A percentile compares a stretch with the other conserved stretches of the same genome.
Evolutionary conservation across 306 rosid genomes (phyloP).

Genomic region (Cucumis hystrix): DNA sequence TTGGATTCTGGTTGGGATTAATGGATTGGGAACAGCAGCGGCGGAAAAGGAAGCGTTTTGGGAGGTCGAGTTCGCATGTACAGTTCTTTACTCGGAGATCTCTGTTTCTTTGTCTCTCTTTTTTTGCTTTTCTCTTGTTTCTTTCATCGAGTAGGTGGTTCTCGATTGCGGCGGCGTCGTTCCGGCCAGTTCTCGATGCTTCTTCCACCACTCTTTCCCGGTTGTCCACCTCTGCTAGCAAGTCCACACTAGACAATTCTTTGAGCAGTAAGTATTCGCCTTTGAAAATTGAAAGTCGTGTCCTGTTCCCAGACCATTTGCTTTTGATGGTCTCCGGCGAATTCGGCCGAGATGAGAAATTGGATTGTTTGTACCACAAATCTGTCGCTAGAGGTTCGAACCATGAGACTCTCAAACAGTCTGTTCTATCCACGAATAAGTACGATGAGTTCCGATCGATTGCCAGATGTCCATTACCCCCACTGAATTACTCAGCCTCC

Average conservation of each 20-base stretch:
- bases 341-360: not conserved
- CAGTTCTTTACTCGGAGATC: constrained; percentile 30
- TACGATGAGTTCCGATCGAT: constrained; percentile 56
- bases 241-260: constrained; percentile 44
- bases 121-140: constrained; percentile 39
- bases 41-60: constrained; percentile 49
- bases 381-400: constrained; percentile 13
- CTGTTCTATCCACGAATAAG: constrained; percentile 38
- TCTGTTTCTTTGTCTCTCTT: constrained; percentile 41
- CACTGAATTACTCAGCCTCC: constrained; percentile 21
- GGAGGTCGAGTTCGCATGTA: constrained; percentile 15
- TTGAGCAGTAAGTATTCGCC: constrained; percentile 7
- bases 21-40: constrained; percentile 70
- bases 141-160: constrained; percentile 29
- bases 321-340: constrained; percentile 26
- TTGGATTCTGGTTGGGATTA: not conserved
- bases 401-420: constrained; percentile 15
- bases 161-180: constrained; percentile 20
- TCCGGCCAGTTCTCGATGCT: constrained; percentile 31
- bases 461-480: constrained; percentile 58
- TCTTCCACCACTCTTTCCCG: constrained; percentile 39
- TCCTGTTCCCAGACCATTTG: constrained; percentile 60
- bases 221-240: constrained; percentile 37
- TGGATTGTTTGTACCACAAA: constrained; percentile 51
- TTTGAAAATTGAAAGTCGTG: constrained; percentile 33